Base-by-base conservation (phyloP, 176 grass and related monocot species). In the Eleusine indica region DNA sequence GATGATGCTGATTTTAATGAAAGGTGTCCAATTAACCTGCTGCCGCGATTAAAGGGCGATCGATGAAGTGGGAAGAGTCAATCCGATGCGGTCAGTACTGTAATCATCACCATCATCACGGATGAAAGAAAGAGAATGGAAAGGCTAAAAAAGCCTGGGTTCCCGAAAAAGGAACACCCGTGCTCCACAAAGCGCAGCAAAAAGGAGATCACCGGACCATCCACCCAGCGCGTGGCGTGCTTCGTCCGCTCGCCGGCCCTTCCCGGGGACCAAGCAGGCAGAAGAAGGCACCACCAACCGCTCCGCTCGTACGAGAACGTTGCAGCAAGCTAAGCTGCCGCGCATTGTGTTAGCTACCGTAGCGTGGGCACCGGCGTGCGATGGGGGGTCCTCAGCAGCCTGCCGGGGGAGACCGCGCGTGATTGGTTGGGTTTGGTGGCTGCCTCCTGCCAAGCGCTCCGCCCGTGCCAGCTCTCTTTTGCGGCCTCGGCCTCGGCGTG, bases 121-220 rank as follows among this genome's bases (percentile, higher is more conserved):
- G 46, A 60, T 22, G 54, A 58, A 58, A 14, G 5, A 80, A 53
- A 80, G 64, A 35, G 41, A 7, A 43, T 43, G 41, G 44, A 47
- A 47, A 47, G 44, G 42, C 42, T 44, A 0, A 35, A 35, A 41
- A 54, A 62, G 75, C 13, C n/a, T 64, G 42, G 49, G 78, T 11
- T 42, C 66, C 66, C 19, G 22, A 81, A 81, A 81, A 70, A 40
- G 48, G 66, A 4, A 70, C 48, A 3, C 19, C 78, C 18, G 78
- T 80, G 78, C 78, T 54, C 65, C 78, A 68, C 78, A 69, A 80
- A 70, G 78, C 78, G 48, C 46, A 63, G 77, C 77, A 16, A 15
- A 66, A 66, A 66, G 14, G 15, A 49, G 77, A 32, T 5, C 15
- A 0, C 41, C 77, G 63, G 77, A 79, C 77, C 77, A 80, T 53